Conservation (phyloP, 2,329 filamentous ascomycete species). For the Ceratocystis harringtonii region DNA sequence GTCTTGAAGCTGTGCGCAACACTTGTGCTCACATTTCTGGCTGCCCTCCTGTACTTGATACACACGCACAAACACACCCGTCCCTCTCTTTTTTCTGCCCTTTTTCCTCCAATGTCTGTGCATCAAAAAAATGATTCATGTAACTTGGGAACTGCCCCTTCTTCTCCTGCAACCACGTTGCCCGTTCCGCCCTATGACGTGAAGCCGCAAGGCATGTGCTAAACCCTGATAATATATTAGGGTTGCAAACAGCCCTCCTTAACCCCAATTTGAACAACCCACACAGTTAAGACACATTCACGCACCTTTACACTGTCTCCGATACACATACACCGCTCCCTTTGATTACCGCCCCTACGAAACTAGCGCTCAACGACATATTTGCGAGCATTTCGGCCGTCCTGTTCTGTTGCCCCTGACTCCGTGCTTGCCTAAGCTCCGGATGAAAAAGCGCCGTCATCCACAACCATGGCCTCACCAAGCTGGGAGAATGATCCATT, state of each 20-base stretch:
- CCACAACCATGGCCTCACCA: slow-evolving; percentile 48
- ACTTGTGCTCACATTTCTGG: neutral
- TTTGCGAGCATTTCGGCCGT: neutral
- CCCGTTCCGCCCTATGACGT: neutral
- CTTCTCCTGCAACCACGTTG: neutral
- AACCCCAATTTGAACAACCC: neutral
- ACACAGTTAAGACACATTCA: neutral
- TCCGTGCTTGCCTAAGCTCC: slow-evolving; percentile 1
- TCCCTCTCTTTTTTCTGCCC: neutral
- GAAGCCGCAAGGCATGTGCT: neutral
- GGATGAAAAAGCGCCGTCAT: slow-evolving; percentile 9
- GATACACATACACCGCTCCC: too few species aligned
- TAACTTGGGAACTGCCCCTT: neutral
- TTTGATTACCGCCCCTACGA: too few species aligned
- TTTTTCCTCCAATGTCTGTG: neutral
- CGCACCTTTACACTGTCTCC: neutral
- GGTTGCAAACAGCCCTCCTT: neutral
- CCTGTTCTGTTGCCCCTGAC: neutral
- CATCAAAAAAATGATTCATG: neutral
- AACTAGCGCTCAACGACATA: neutral
- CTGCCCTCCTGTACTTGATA: neutral
- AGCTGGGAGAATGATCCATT: slow-evolving; percentile 54
- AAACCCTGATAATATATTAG: neutral
- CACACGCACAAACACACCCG: neutral
- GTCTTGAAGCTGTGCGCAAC: too few species aligned